Evolutionary conservation across 768 basidiomycete genomes (phyloP).

Genomic region (Leccinum obscurum): DNA sequence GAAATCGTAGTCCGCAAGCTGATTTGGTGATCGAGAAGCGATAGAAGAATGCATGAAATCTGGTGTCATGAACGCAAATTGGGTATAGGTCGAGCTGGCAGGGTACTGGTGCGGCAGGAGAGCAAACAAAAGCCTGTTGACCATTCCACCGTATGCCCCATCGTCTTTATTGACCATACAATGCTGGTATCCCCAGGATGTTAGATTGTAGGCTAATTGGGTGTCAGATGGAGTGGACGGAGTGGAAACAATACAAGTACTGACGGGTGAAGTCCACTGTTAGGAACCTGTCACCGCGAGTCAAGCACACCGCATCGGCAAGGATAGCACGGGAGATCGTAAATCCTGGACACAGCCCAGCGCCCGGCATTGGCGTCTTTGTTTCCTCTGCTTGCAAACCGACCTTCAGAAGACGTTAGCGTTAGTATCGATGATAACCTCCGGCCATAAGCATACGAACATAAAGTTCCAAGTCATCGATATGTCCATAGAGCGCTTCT

Average conservation of each 20-base stretch:
- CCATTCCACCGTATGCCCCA: constrained; percentile 77
- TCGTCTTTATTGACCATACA: constrained; percentile 62
- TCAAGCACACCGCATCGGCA: constrained; percentile 72
- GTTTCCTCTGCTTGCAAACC: constrained; percentile 74
- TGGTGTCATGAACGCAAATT: constrained; percentile 81
- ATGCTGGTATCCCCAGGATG: constrained; percentile 78
- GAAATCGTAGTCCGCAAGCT: constrained; percentile 56
- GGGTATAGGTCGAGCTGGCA: constrained; percentile 62
- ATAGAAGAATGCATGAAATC: constrained; percentile 44
- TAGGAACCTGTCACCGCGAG: constrained; percentile 77
- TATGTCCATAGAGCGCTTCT: constrained; percentile 62
- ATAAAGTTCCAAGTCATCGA: constrained; percentile 80
- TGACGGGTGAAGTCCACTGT: constrained; percentile 76
- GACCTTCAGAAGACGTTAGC: constrained; percentile 36
- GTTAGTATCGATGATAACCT: neutral
- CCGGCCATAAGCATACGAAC: constrained; percentile 36
- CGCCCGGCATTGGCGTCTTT: constrained; percentile 62
- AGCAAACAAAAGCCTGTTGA: constrained; percentile 71
- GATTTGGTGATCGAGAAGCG: constrained; percentile 27
- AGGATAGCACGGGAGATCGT: constrained; percentile 86
- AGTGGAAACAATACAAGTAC: constrained; percentile 25
- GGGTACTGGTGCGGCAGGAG: constrained; percentile 72
- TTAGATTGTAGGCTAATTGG: constrained; percentile 63
- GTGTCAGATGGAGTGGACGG: constrained; percentile 4
- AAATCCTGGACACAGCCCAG: constrained; percentile 79